Evolutionary conservation across 495 filamentous ascomycete species (phyloP).

Genomic region (Rhypophila decipiens): DNA sequence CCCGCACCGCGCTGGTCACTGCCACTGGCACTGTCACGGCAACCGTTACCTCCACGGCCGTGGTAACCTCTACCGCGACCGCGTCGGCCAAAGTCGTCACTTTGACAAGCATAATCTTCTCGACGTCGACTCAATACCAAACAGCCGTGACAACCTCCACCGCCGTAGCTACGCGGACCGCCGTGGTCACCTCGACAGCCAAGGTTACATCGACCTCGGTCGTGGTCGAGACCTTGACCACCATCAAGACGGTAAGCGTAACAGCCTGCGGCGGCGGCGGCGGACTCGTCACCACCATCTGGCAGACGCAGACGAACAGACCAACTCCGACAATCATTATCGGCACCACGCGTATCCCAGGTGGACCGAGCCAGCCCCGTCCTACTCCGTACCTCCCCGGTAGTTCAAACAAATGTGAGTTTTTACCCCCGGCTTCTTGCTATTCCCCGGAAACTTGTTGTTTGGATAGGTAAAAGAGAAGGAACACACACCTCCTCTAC

Average conservation of each 20-base stretch:
- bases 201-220: no score
- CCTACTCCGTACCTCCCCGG: not conserved
- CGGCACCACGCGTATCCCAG: not conserved
- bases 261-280: not conserved
- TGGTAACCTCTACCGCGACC: not conserved
- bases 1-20: slow-evolving; percentile 7
- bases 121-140: slow-evolving; percentile 3
- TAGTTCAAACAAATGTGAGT: not conserved
- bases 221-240: slow-evolving; percentile 8
- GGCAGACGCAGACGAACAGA: slow-evolving; percentile 1
- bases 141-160: slow-evolving; percentile 1
- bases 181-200: no score
- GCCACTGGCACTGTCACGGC: slow-evolving; percentile 7
- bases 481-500: no score
- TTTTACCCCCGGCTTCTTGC: no score
- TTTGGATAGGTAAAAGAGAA: no score
- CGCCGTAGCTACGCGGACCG: slow-evolving; percentile 10
- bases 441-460: no score
- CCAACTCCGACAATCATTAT: not conserved
- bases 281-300: not conserved
- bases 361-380: no score
- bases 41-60: slow-evolving; percentile 6
- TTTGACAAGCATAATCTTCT: slow-evolving; percentile 7
- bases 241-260: slow-evolving; percentile 7
- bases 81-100: slow-evolving; percentile 9